Evolutionary conservation across 257 asterid genomes (phyloP), one percentile per base, ranked within the genome.

Genomic region (Jasminum sambac): DNA sequence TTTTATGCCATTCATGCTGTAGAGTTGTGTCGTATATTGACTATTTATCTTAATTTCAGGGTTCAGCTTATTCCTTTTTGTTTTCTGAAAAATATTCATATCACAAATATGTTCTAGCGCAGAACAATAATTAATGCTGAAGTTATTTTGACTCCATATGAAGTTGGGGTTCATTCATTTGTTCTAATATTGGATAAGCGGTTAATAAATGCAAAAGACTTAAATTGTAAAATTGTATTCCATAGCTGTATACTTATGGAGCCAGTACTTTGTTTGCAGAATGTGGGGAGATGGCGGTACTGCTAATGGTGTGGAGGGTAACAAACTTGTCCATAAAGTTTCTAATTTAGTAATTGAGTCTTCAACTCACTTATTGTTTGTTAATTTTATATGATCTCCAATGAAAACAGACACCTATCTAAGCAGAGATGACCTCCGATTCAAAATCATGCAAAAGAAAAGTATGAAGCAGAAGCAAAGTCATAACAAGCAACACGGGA

Each of bases 351-450:
- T 16, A 25, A 40, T 65, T 72, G 11, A 60, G 63, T 62, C 73
- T 63, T 68, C 60, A 52, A 73, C 64, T 69, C 23, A 70, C 60
- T 44, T 21, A 50, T 77, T 61, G 68, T 41, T 69, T 66, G 24
- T 66, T 11, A 64, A 52, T 16, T 61, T 72, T 39, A 64, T 61
- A 64, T 79, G 78, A 69, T 70, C 74, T 72, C 63, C 37, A 41
- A 72, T 72, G 72, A 63, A 66, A 72, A 74, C 17, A 90, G 96
- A 84, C 74, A 73, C 61, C 16, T 76, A 66, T 68, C 96, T 91
- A 24, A 72, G 84, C 41, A 81, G 80, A 82, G 84, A 81, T 83
- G 99, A 94, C 77, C 88, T 94, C 30, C 93, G 98, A 48, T 82
- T 85, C 84, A 94, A 94, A 78, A 84, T 94, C 72, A 75, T 79